These are phyloP conservation scores for Helminthosporium solani DNA, from an alignment of 2,329 filamentous ascomycete species.

Conservation along the genomic window DNA sequence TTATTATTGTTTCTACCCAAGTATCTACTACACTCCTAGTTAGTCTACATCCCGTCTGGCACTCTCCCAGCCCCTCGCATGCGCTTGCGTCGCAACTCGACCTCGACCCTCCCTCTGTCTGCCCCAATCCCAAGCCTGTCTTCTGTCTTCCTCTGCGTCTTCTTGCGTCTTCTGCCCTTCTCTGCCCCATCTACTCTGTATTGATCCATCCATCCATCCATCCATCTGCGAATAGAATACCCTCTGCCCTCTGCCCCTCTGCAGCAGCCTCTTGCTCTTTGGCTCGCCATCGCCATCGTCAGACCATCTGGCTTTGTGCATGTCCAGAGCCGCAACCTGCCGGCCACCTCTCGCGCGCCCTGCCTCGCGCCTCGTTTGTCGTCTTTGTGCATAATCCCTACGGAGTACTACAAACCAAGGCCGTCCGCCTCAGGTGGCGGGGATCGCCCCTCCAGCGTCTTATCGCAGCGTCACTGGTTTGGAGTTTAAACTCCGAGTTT, in stretches of 20 bases:
- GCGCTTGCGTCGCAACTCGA: slow-evolving; percentile 28
- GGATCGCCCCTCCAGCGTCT: slow-evolving; percentile 25
- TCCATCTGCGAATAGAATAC: too few relatives aligned
- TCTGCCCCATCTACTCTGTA: too few relatives aligned
- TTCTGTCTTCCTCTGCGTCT: too few relatives aligned
- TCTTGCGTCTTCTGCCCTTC: too few relatives aligned
- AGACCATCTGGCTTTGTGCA: slow-evolving; percentile 22
- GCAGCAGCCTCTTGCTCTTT: slow-evolving; percentile 5
- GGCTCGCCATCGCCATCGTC: slow-evolving; percentile 12
- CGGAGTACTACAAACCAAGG: too few relatives aligned
- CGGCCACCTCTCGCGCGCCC: slow-evolving; percentile 22
- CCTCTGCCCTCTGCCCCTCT: slow-evolving; percentile 17
- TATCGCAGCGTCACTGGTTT: slow-evolving; percentile 32
- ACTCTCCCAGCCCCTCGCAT: not conserved
- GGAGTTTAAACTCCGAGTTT: slow-evolving; percentile 30
- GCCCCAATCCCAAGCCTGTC: slow-evolving; percentile 13
- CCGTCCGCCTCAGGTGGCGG: slow-evolving; percentile 22
- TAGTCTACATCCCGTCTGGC: too few relatives aligned
- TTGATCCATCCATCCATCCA: too few relatives aligned
- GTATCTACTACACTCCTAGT: too few relatives aligned
- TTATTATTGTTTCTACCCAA: too few relatives aligned
- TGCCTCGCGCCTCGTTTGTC: slow-evolving; percentile 11
- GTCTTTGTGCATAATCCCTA: slow-evolving; percentile 27
- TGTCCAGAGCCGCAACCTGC: slow-evolving; percentile 29
- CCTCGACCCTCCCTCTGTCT: slow-evolving; percentile 13